These are phyloP conservation scores for Fusarium algeriense DNA, from an alignment of 2,329 filamentous ascomycete genomes.

Conservation along the genomic window DNA sequence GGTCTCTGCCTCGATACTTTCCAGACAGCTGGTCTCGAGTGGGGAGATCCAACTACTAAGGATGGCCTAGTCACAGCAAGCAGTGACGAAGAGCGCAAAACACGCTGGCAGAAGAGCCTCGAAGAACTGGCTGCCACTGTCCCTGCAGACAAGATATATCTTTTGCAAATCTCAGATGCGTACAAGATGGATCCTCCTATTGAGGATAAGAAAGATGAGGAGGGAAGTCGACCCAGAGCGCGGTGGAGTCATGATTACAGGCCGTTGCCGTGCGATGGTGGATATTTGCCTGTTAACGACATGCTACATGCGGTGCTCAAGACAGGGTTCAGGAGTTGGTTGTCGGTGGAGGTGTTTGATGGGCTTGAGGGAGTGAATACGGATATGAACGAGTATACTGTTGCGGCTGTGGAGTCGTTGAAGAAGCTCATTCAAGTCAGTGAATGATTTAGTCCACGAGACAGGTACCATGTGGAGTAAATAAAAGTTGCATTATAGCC, in stretches of 20 bases:
- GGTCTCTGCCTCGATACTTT: conserved; percentile 84
- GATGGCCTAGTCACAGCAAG: conserved; percentile 68
- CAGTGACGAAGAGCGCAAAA: conserved; percentile 59
- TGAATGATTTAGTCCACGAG: rapidly evolving
- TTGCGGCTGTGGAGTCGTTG: conserved; percentile 21
- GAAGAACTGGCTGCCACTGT: conserved; percentile 67
- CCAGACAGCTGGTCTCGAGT: conserved; percentile 79
- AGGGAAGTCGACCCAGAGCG: conserved; percentile 69
- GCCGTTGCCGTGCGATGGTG: conserved; percentile 76
- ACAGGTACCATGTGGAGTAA: rapidly evolving
- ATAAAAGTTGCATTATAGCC: rapidly evolving
- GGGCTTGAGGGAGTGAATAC: conserved; percentile 7
- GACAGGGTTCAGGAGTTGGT: conserved; percentile 76
- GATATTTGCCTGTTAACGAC: conserved; percentile 76
- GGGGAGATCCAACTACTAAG: conserved; percentile 75
- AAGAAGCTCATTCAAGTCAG: conserved; percentile 14
- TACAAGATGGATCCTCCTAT: conserved; percentile 73
- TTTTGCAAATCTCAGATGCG: conserved; percentile 81
- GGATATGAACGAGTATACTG: conserved; percentile 22
- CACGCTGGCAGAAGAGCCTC: conserved; percentile 66
- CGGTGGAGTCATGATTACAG: conserved; percentile 79
- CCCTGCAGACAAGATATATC: conserved; percentile 77
- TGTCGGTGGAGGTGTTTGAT: conserved; percentile 79
- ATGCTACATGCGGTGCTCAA: conserved; percentile 74
- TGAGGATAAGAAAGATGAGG: conserved; percentile 57